Evolutionary conservation across 2,329 filamentous ascomycete genomes (phyloP).

Genomic region (Coniochaeta prunicola): DNA sequence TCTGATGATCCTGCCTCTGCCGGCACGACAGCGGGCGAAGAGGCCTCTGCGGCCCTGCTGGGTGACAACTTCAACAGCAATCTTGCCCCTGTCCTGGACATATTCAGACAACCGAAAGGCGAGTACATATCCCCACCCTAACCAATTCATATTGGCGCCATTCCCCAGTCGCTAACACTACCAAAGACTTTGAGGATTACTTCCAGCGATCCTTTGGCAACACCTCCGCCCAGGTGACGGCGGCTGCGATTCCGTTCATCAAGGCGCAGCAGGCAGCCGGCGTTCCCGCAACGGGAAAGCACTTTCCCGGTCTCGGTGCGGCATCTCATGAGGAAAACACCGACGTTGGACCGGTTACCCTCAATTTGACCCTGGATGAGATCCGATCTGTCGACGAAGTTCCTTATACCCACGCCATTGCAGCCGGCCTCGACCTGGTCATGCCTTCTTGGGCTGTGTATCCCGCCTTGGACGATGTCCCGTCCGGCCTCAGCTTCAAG

Average conservation of each 20-base stretch:
- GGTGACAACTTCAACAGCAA: slow-evolving; percentile 1
- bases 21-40: background rate
- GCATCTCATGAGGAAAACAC: background rate
- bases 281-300: background rate
- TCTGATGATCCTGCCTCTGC: background rate
- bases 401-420: background rate
- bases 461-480: background rate
- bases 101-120: background rate
- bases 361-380: background rate
- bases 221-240: background rate
- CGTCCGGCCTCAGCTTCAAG: background rate
- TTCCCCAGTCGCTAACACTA: no score
- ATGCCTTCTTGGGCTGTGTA: slow-evolving; percentile 1
- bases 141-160: no score
- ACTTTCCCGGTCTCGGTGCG: background rate
- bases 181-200: background rate
- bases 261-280: background rate
- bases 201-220: slow-evolving; percentile 1
- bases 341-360: background rate
- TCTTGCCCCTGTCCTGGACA: background rate
- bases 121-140: no score
- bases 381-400: background rate
- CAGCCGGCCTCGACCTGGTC: slow-evolving; percentile 1
- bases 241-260: background rate
- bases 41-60: background rate